phyloP scores from a whole-genome alignment of 1,284 basidiomycete species.

The Ustilago crameri region DNA sequence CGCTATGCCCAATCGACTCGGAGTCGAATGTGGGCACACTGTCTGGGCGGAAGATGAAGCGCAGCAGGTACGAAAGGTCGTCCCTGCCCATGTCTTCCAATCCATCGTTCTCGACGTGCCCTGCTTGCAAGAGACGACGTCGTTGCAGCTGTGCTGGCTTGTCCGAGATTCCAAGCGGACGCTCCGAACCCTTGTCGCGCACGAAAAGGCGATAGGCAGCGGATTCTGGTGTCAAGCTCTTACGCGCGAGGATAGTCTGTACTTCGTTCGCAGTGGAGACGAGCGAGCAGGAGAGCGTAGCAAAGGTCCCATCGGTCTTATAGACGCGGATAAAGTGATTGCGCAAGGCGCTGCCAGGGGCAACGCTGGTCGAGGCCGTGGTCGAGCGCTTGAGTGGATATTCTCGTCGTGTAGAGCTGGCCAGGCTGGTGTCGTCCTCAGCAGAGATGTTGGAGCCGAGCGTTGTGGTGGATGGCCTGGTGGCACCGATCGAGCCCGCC shows the following conservation, averaged over 20 bases:
- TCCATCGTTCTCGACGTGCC: constrained; percentile 84
- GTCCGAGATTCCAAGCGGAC: constrained; percentile 74
- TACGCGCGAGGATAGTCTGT: constrained; percentile 55
- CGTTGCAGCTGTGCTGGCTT: constrained; percentile 86
- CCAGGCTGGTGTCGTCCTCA: constrained; percentile 42
- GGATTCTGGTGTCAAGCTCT: constrained; percentile 50
- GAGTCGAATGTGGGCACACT: constrained; percentile 71
- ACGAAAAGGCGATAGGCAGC: constrained; percentile 64
- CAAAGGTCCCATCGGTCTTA: constrained; percentile 79
- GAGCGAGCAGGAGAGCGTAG: constrained; percentile 77
- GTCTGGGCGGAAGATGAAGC: constrained; percentile 79
- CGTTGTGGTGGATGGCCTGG: constrained; percentile 40
- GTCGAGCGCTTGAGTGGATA: constrained; percentile 35
- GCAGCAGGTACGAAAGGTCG: constrained; percentile 85
- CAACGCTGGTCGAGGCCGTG: constrained; percentile 15
- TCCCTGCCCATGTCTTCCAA: constrained; percentile 83
- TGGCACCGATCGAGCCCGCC: constrained; percentile 51
- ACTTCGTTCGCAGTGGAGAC: constrained; percentile 78
- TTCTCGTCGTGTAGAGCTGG: constrained; percentile 25
- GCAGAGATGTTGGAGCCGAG: constrained; percentile 39
- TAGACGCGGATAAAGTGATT: constrained; percentile 78
- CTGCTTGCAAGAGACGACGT: constrained; percentile 86
- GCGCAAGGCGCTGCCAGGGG: constrained; percentile 18
- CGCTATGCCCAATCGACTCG: constrained; percentile 57
- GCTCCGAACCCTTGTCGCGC: constrained; percentile 64